Base-by-base conservation (phyloP, 441 rosid genomes). In the Iberis amara region DNA sequence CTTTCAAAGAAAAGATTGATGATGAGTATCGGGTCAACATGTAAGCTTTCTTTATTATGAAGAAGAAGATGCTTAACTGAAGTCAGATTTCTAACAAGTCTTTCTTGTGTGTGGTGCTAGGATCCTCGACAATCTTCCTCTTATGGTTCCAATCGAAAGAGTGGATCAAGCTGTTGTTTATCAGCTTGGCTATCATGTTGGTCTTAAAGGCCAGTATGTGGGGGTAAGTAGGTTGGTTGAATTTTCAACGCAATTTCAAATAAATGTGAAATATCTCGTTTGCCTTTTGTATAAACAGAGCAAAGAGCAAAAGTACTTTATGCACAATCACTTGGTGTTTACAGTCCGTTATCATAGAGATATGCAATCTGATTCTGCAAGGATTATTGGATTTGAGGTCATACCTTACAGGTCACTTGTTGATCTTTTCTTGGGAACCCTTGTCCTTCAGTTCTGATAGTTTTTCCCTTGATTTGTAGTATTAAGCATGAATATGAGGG, bases 91-190 rank as follows among this genome's bases (percentile, higher is more conserved):
- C 28, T 45, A 33, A 57, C 53, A 38, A 42, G 33, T 36, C 37
- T 50, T 71, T 40, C 27, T 56, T 63, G 51, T 55, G 9, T 61
- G 37, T 65, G 37, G n/a, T n/a, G n/a, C n/a, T 74, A 82, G 90
- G 90, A 82, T 82, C 63, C 80, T 82, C 30, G 90, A 82, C 68
- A 82, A 82, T 62, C 86, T 82, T 47, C 90, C 90, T 43, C 75
- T 82, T 11, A 86, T 82, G 47, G 81, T 82, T 51, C 90, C 90
- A 9, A 64, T 82, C 8, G 73, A 68, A 42, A 74, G 86, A 68
- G 39, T 43, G 13, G 86, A 78, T 43, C 90, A 76, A 62, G 84
- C 83, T 5, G 23, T 48, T 37, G 66, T 82, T 36, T 82, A 77
- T 71, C 89, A 82, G 71, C 86, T 82, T 27, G 90, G 90, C 11